A percentile compares a stretch with the other conserved stretches of the same genome.
phyloP scores from a whole-genome alignment of 164 flowering plant species.

The Protea cynaroides region DNA sequence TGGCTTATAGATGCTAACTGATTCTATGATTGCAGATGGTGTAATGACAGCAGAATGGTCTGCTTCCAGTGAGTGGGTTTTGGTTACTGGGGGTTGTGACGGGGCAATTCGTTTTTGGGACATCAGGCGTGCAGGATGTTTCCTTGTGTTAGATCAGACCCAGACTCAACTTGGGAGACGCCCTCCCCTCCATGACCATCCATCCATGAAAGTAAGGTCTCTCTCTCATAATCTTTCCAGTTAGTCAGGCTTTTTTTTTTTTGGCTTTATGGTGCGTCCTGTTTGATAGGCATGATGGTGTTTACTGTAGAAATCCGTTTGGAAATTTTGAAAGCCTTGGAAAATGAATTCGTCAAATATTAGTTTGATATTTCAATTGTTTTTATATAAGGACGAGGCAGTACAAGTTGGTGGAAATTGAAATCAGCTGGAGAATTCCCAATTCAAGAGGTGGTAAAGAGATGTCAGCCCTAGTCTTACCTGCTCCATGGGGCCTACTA shows the following conservation, averaged over 20 bases:
- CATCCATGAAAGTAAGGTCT: constrained; percentile 44
- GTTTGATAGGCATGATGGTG: too few relatives aligned
- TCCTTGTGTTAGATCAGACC: constrained; percentile 80
- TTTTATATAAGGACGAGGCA: too few relatives aligned
- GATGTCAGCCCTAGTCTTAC: too few relatives aligned
- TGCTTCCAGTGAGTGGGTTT: constrained; percentile 89
- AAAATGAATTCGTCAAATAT: too few relatives aligned
- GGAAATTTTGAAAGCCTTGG: too few relatives aligned
- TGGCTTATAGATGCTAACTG: constrained; percentile 1
- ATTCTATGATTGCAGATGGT: constrained; percentile 56
- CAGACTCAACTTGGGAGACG: constrained; percentile 88
- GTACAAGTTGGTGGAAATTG: too few relatives aligned
- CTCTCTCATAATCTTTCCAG: constrained; percentile 7
- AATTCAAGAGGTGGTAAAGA: too few relatives aligned
- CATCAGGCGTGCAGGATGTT: constrained; percentile 94
- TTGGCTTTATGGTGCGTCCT: not conserved
- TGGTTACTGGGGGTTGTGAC: constrained; percentile 92
- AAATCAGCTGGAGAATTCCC: too few relatives aligned
- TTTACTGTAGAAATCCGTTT: too few relatives aligned
- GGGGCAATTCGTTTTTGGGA: constrained; percentile 99
- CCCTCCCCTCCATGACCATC: constrained; percentile 46
- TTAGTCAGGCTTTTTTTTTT: not conserved
- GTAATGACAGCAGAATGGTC: constrained; percentile 96
- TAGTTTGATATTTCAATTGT: too few relatives aligned
- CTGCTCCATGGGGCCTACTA: too few relatives aligned